A percentile compares a stretch with the other conserved stretches of the same genome.
phyloP scores from a whole-genome alignment of 805 yeast species.

The Yarrowia bubula region DNA sequence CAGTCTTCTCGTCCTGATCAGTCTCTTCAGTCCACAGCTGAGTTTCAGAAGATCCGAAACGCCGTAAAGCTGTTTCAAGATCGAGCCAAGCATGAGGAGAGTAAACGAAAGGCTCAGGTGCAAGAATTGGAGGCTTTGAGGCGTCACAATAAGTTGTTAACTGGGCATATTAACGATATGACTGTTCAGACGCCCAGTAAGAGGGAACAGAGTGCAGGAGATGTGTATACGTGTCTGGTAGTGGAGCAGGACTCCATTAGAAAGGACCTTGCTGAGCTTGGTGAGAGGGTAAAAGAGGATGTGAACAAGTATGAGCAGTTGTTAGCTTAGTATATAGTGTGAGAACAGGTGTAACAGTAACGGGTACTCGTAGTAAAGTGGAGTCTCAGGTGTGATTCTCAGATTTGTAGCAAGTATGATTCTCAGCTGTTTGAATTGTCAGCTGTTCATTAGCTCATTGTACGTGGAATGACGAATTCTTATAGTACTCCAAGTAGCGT shows the following conservation, averaged over 20 bases:
- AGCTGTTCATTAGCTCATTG: too few relatives aligned
- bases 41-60: constrained; percentile 30
- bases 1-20: constrained; percentile 4
- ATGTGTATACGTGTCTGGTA: neutral
- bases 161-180: constrained; percentile 30
- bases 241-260: constrained; percentile 32
- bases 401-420: too few relatives aligned
- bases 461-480: too few relatives aligned
- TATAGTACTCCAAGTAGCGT: too few relatives aligned
- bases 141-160: constrained; percentile 32
- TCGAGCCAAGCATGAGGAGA: constrained; percentile 35
- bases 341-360: too few relatives aligned
- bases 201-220: neutral
- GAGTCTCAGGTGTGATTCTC: too few relatives aligned
- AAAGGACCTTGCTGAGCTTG: constrained; percentile 29
- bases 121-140: constrained; percentile 32
- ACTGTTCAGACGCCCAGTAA: neutral
- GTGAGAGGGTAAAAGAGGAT: constrained; percentile 24
- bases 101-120: constrained; percentile 33
- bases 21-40: constrained; percentile 1
- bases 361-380: too few relatives aligned
- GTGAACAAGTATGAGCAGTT: constrained; percentile 28
- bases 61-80: constrained; percentile 38
- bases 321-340: neutral
- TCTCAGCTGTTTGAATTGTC: too few relatives aligned